A percentile compares a stretch with the other conserved stretches of the same genome.
These are phyloP conservation scores for Capronia epimyces DNA, from an alignment of 2,329 filamentous ascomycete genomes.

Conservation along the genomic window DNA sequence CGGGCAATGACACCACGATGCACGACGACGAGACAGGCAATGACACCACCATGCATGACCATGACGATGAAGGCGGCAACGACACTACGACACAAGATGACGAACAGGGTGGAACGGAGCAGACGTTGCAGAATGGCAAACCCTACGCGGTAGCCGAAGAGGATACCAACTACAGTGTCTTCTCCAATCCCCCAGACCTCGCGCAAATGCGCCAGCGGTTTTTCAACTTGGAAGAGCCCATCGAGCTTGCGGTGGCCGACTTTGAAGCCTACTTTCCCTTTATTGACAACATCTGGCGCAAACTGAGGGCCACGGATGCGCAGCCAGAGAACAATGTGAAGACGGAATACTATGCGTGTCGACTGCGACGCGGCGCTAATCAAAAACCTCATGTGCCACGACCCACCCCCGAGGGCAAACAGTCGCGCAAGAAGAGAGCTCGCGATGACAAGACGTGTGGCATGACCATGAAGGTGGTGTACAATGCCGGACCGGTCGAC, in stretches of 20 bases:
- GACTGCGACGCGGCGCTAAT: slow-evolving; percentile 38
- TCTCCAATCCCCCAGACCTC: slow-evolving; percentile 42
- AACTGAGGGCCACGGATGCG: slow-evolving; percentile 34
- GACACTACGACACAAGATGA: slow-evolving; percentile 1
- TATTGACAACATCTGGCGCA: slow-evolving; percentile 49
- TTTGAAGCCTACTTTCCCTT: slow-evolving; percentile 47
- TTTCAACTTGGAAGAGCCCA: slow-evolving; percentile 43
- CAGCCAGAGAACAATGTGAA: slow-evolving; percentile 35
- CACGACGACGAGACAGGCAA: slow-evolving; percentile 6
- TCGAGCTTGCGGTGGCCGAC: slow-evolving; percentile 43
- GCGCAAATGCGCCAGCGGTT: slow-evolving; percentile 40
- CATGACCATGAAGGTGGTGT: slow-evolving; percentile 45
- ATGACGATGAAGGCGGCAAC: slow-evolving; percentile 7
- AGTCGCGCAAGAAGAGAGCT: slow-evolving; percentile 40
- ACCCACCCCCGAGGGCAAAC: slow-evolving; percentile 43
- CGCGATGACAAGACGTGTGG: slow-evolving; percentile 45
- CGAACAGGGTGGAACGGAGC: slow-evolving; percentile 5
- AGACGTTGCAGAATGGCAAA: slow-evolving; percentile 16
- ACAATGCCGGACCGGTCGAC: slow-evolving; percentile 40
- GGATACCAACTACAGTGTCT: slow-evolving; percentile 33
- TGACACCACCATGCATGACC: slow-evolving; percentile 6
- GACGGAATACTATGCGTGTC: slow-evolving; percentile 46
- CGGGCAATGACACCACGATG: not conserved
- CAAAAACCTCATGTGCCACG: slow-evolving; percentile 37
- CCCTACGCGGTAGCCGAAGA: slow-evolving; percentile 14